Conservation (phyloP, 306 rosid species). For the Cicer chorassanicum region DNA sequence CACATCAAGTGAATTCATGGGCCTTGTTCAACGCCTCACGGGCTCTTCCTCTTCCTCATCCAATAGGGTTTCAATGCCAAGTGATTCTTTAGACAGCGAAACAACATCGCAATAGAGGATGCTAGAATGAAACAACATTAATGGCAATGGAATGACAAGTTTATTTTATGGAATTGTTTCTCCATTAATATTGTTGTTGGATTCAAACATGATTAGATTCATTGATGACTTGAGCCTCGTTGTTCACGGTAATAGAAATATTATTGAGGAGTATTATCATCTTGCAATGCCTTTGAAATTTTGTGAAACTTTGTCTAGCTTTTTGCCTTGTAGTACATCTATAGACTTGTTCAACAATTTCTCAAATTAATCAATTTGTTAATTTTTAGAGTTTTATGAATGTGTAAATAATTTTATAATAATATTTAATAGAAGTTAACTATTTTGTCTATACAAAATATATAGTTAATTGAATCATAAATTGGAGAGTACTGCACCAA, state of each 20-base stretch:
- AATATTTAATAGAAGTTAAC: no score
- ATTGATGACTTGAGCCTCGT: constrained; percentile 65
- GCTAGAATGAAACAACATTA: background rate
- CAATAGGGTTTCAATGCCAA: background rate
- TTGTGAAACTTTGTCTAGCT: constrained; percentile 57
- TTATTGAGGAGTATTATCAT: constrained; percentile 56
- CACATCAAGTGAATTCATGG: constrained; percentile 66
- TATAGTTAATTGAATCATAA: no score
- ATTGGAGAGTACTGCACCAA: no score
- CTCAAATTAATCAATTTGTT: constrained; percentile 25
- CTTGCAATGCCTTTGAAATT: constrained; percentile 62
- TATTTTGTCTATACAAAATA: no score
- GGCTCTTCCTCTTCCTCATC: constrained; percentile 47
- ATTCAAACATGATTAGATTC: constrained; percentile 50
- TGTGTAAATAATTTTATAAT: no score
- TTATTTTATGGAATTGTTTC: constrained; percentile 6
- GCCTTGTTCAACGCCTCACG: constrained; percentile 72
- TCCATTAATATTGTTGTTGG: constrained; percentile 26
- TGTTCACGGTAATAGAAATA: constrained; percentile 47
- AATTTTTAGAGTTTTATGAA: no score
- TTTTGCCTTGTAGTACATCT: constrained; percentile 50
- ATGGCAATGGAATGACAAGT: background rate
- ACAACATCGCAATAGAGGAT: no score
- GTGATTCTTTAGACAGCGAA: background rate
- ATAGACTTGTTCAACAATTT: constrained; percentile 72